Percentiles rank a stretch among this genome's conserved stretches.
Conservation (phyloP, 768 basidiomycete genomes). For the Cystofilobasidium ferigula region DNA sequence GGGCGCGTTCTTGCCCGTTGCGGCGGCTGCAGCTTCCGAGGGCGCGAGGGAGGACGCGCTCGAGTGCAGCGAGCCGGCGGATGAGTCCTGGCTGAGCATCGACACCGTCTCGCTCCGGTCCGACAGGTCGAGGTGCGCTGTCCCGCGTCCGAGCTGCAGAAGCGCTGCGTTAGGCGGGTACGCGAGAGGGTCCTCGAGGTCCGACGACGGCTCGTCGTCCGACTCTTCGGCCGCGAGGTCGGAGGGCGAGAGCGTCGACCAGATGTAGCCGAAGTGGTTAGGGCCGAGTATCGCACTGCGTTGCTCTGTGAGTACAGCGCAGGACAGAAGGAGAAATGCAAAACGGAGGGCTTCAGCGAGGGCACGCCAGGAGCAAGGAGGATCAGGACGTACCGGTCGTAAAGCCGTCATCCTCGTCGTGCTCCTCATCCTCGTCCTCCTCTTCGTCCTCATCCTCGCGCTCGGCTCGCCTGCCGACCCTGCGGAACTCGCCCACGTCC, state of each 20-base stretch:
- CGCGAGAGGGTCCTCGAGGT: conserved; percentile 33
- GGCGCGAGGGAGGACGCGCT: conserved; percentile 49
- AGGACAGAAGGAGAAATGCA: not conserved
- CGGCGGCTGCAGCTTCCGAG: no score
- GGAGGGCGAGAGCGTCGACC: conserved; percentile 44
- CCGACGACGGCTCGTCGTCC: conserved; percentile 42
- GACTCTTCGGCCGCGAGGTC: conserved; percentile 31
- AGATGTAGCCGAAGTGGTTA: conserved; percentile 65
- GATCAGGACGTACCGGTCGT: conserved; percentile 37
- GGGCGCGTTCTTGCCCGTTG: no score
- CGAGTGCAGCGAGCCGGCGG: conserved; percentile 53
- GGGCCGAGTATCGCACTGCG: conserved; percentile 50
- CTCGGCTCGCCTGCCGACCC: conserved; percentile 46
- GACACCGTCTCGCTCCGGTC: conserved; percentile 30
- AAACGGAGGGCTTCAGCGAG: not conserved
- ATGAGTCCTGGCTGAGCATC: conserved; percentile 32
- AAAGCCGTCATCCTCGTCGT: conserved; percentile 45
- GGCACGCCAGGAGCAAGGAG: no score
- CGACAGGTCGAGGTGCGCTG: conserved; percentile 31
- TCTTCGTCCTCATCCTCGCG: conserved; percentile 39
- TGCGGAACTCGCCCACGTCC: conserved; percentile 54
- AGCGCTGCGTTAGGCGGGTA: conserved; percentile 36
- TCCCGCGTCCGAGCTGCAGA: conserved; percentile 34
- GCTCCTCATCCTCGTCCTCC: conserved; percentile 36
- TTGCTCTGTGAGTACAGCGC: conserved; percentile 31